These are phyloP conservation scores for Drechslera avenae DNA, from an alignment of 2,329 filamentous ascomycete genomes.

Conservation along the genomic window DNA sequence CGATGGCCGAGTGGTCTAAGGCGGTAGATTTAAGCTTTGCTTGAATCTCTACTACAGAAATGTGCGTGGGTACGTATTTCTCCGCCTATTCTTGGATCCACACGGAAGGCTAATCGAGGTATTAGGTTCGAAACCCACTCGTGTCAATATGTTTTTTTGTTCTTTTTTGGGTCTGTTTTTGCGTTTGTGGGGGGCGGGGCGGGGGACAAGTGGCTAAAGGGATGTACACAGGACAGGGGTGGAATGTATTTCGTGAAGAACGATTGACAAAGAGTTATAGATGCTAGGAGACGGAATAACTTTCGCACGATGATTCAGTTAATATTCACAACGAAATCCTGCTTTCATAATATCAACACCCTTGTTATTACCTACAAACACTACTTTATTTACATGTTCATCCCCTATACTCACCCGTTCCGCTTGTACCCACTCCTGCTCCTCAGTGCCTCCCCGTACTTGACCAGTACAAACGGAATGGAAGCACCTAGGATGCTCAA, in stretches of 20 bases:
- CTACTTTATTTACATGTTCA: no score
- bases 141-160: slow-evolving; percentile 24
- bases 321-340: no score
- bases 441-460: slow-evolving; percentile 18
- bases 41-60: slow-evolving; percentile 40
- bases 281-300: no score
- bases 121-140: slow-evolving; percentile 36
- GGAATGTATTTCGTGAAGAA: no score
- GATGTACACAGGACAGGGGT: no score
- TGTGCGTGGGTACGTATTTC: slow-evolving; percentile 26
- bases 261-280: no score
- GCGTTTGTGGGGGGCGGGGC: background rate
- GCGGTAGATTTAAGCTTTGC: slow-evolving; percentile 41
- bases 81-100: no score
- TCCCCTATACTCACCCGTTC: background rate
- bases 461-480: slow-evolving; percentile 22
- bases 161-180: background rate
- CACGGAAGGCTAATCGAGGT: no score
- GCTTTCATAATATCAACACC: no score
- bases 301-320: no score
- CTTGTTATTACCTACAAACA: no score
- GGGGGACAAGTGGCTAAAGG: no score
- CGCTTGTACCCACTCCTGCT: slow-evolving; percentile 18
- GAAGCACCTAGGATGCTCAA: slow-evolving; percentile 10
- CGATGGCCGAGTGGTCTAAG: slow-evolving; percentile 43